These are phyloP conservation scores for Didymellaceae sp. DNA, from an alignment of 2,329 filamentous ascomycete species.

Conservation along the genomic window DNA sequence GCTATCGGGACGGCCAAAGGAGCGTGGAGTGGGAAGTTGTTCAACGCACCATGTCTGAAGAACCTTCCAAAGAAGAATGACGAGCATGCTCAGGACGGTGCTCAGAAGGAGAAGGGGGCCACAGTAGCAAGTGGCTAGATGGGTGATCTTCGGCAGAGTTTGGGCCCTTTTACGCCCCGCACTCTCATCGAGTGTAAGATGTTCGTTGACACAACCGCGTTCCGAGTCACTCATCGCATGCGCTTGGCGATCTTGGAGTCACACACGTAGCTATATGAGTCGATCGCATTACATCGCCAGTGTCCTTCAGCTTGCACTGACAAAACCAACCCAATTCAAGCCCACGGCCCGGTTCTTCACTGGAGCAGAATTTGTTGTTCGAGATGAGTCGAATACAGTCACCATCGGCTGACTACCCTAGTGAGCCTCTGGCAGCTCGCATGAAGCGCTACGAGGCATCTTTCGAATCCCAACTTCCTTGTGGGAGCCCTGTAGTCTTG, in stretches of 20 bases:
- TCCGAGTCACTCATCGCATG: not conserved
- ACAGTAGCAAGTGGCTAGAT: not conserved
- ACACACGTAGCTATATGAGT: constrained; percentile 1
- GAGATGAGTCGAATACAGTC: constrained; percentile 1
- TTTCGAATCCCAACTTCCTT: constrained; percentile 33
- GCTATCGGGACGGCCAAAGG: constrained; percentile 57
- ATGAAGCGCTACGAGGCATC: constrained; percentile 43
- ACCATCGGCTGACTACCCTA: constrained; percentile 1
- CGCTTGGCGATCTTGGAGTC: not conserved
- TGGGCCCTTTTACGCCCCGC: too few relatives aligned
- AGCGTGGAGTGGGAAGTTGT: constrained; percentile 57
- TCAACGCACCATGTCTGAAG: constrained; percentile 61
- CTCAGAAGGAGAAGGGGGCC: not conserved
- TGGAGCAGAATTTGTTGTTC: too few relatives aligned
- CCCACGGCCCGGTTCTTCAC: too few relatives aligned
- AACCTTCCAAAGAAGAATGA: constrained; percentile 37
- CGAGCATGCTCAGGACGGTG: not conserved
- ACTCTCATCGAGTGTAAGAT: too few relatives aligned
- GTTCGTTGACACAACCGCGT: too few relatives aligned
- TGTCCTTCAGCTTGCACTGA: not conserved
- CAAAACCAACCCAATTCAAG: not conserved
- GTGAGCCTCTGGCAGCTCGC: constrained; percentile 34
- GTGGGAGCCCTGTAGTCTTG: constrained; percentile 29
- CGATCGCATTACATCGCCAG: not conserved
- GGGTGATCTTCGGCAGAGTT: not conserved